Evolutionary conservation across 306 rosid genomes (phyloP), one percentile per base, ranked within the genome.

Genomic region (Astragalus glycyphyllos): DNA sequence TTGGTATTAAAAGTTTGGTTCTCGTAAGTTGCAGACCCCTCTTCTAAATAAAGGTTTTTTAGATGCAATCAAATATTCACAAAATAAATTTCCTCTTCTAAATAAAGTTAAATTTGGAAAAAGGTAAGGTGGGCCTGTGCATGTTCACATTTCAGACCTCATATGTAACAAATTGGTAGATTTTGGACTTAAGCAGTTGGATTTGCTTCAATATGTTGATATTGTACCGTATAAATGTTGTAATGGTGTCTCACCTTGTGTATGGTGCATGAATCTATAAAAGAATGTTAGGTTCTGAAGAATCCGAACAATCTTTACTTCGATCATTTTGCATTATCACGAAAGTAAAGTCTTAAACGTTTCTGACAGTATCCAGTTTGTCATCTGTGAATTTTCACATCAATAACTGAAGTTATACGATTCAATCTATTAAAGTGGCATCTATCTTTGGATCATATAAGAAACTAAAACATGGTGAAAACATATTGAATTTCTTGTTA

Each of bases 131-230:
- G 47, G 50, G 1, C 47, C 1, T 51, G 3, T 32, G 37, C 73
- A 44, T 40, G 6, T 61, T 2, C 48, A 48, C 7, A 4, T 6
- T 65, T 31, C n/a, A 32, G 32, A 31, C 6, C 58, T 40, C 58
- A 14, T 14, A 2, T 63, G 5, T 45, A 23, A 38, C 35, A 12
- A 42, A 47, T 68, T n/a, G 16, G 10, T 46, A 10, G 37, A 63
- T 77, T 70, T 61, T 62, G 38, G 58, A 5, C 37, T 31, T 69
- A 47, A 4, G 5, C 48, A 10, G 54, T 72, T 72, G 40, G 13
- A 6, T 60, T 59, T 55, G 10, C 60, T 66, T 65, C n/a, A 29
- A 34, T 12, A 31, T 58, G 17, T 65, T 75, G 34, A 32, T 45
- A 46, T 17, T 66, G 58, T 46, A 7, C 17, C 32, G 50, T 15